Percentiles rank a stretch among this genome's conserved stretches.
Evolutionary conservation across 352 stramenopile genomes (phyloP).

Genomic region (Pythium insidiosum): DNA sequence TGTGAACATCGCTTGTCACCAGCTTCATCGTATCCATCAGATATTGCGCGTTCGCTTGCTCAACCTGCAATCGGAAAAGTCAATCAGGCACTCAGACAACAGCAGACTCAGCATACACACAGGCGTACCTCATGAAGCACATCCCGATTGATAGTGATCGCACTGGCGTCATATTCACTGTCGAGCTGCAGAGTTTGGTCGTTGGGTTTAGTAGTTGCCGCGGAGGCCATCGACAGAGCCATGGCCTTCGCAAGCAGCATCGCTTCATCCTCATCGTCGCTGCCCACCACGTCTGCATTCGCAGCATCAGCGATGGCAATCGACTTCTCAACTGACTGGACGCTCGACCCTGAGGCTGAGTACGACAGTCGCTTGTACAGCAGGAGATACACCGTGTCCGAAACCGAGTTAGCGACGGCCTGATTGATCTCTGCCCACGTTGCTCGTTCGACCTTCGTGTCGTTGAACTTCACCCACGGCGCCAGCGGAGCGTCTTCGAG

Average conservation of each 20-base stretch:
- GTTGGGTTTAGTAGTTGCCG: slow-evolving; percentile 35
- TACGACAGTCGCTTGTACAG: slow-evolving; percentile 86
- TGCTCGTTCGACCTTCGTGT: slow-evolving; percentile 72
- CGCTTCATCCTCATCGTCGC: slow-evolving; percentile 60
- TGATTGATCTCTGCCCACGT: slow-evolving; percentile 79
- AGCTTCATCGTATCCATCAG: slow-evolving; percentile 35
- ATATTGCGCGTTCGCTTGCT: slow-evolving; percentile 55
- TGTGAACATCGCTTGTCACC: slow-evolving; percentile 47
- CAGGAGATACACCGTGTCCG: slow-evolving; percentile 83
- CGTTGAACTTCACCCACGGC: slow-evolving; percentile 90
- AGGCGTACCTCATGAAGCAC: too few relatives aligned
- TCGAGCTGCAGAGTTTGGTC: too few relatives aligned
- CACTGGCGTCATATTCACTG: too few relatives aligned
- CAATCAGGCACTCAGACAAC: slow-evolving; percentile 7
- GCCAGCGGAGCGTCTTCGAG: slow-evolving; percentile 65
- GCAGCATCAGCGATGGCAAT: too few relatives aligned
- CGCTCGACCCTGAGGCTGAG: slow-evolving; percentile 15
- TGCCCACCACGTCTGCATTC: slow-evolving; percentile 11
- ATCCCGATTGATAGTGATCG: too few relatives aligned
- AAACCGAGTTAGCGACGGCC: slow-evolving; percentile 71
- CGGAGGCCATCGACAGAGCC: slow-evolving; percentile 82
- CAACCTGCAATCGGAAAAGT: slow-evolving; percentile 57
- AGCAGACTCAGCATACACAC: not conserved
- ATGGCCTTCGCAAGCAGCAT: slow-evolving; percentile 86
- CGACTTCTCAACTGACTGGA: too few relatives aligned